These are phyloP conservation scores for Pythium phragmiticola DNA, from an alignment of 352 stramenopile species.

Conservation along the genomic window DNA sequence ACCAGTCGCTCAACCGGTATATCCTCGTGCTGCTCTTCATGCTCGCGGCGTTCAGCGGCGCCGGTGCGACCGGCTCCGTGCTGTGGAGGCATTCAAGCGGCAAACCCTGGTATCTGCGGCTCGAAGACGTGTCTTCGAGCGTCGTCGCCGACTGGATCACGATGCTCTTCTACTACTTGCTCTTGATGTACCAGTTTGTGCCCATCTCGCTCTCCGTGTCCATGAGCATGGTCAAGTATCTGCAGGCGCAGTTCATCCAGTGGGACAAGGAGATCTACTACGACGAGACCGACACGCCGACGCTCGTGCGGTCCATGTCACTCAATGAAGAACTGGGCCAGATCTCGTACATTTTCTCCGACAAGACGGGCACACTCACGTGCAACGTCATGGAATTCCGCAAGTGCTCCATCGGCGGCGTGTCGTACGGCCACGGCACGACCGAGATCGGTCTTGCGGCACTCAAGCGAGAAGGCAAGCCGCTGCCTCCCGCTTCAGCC, in stretches of 20 bases:
- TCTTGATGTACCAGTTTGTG: conserved; percentile 96
- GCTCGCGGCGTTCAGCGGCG: conserved; percentile 61
- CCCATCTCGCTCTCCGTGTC: conserved; percentile 97
- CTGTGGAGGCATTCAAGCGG: conserved; percentile 46
- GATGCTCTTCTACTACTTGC: conserved; percentile 92
- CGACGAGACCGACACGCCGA: conserved; percentile 59
- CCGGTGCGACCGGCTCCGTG: conserved; percentile 57
- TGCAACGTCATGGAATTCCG: conserved; percentile 98
- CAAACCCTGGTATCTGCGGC: conserved; percentile 59
- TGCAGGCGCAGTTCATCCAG: conserved; percentile 72
- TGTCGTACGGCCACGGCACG: conserved; percentile 60
- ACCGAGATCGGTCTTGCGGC: not conserved
- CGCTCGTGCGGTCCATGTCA: conserved; percentile 85
- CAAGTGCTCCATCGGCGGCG: conserved; percentile 84
- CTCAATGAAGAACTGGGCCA: conserved; percentile 93
- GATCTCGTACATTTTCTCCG: conserved; percentile 97
- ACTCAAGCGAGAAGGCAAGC: conserved; percentile 38
- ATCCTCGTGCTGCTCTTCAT: conserved; percentile 67
- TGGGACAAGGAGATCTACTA: conserved; percentile 80
- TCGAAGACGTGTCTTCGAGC: conserved; percentile 36
- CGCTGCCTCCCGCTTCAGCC: conserved; percentile 35
- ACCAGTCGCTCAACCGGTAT: conserved; percentile 79
- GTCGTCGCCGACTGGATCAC: conserved; percentile 60
- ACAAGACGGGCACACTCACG: conserved; percentile 99
- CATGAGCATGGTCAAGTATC: conserved; percentile 92